Evolutionary conservation across 352 stramenopile species (phyloP), one percentile per base, ranked within the genome.

Genomic region (Phytophthora hybrid): DNA sequence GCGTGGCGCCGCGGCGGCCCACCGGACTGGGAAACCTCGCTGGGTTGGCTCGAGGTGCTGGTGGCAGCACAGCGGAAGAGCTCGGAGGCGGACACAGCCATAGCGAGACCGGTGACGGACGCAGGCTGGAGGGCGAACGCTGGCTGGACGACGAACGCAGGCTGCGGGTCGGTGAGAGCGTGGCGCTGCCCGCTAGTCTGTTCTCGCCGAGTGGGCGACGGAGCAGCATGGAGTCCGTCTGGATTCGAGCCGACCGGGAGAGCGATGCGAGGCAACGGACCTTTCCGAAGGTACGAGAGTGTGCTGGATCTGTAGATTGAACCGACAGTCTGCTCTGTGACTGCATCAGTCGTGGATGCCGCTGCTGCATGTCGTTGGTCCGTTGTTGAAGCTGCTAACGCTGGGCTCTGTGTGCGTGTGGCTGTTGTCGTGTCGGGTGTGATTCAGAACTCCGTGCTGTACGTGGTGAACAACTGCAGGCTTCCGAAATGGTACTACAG

Each of bases 401-500:
- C 11, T 16, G 37, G 9, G 32, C 8, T 37, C 5, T 37, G 23
- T 26, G 1, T 26, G 23, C 23, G 23, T 37, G 32, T 5, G 3
- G 1, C 32, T 37, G 2, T 37, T 7, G 32, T 37, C 5, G 2
- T 37, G 32, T 37, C 23, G 32, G 32, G 32, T 49, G 41, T 46
- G 34, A 4, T 7, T 5, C 58, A 82, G 76, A 79, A 79, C 34
- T 52, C 76, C 10, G 49, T 74, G 13, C 19, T 82, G 31, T 82
- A 74, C 19, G 72, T 78, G 19, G 56, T 82, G 49, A 82, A 82
- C 65, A 75, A 78, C 44, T 56, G 71, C 39, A 52, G 64, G 7
- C 76, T 69, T 13, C 73, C 73, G 13, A 77, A 74, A 37, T 83
- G 77, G 77, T 74, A 73, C 58, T 83, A 83, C 64, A 72, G 54